Evolutionary conservation across 176 grass and related monocot genomes (phyloP), one percentile per base, ranked within the genome.

Genomic region (Alloteropsis semialata): DNA sequence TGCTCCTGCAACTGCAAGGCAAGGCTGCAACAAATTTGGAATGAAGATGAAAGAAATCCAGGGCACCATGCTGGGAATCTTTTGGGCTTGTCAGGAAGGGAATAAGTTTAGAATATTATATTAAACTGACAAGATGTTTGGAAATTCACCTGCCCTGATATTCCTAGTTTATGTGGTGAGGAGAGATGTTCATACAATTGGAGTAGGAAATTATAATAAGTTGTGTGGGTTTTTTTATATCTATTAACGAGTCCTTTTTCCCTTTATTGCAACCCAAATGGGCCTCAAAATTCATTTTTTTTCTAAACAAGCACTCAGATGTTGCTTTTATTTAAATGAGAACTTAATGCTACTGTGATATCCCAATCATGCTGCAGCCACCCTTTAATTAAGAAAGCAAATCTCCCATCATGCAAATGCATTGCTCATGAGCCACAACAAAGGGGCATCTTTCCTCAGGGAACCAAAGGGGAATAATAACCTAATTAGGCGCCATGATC

Each of bases 401-500:
- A n/a, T 11, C 25, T 11, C 39, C 43, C 83, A 72, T 22, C 30
- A 63, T 51, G 42, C 65, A 72, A 71, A 41, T 79, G 41, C 22
- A 61, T 29, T 61, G 58, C 46, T 55, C 43, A 54, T 65, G 9
- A 86, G 22, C 65, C 30, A 85, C 54, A 29, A 15, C 45, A 10
- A 79, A 38, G 51, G 61, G 4, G 38, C 63, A 58, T 32, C 12
- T 77, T 68, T 44, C 4, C n/a, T 53, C 41, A 27, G 25, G 64
- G 4, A 34, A 55, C 36, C 36, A 28, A 39, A 76, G 18, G 18
- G 18, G 46, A 44, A 71, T 33, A 56, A 56, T 44, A 30, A 39
- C 65, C 41, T 85, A 85, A 62, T 79, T 71, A 60, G 59, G 64
- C 39, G 50, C 41, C 75, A 50, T 76, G 61, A 71, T 41, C 53